These are phyloP conservation scores for Teratosphaeria viscida DNA, from an alignment of 2,329 filamentous ascomycete genomes.

Conservation along the genomic window DNA sequence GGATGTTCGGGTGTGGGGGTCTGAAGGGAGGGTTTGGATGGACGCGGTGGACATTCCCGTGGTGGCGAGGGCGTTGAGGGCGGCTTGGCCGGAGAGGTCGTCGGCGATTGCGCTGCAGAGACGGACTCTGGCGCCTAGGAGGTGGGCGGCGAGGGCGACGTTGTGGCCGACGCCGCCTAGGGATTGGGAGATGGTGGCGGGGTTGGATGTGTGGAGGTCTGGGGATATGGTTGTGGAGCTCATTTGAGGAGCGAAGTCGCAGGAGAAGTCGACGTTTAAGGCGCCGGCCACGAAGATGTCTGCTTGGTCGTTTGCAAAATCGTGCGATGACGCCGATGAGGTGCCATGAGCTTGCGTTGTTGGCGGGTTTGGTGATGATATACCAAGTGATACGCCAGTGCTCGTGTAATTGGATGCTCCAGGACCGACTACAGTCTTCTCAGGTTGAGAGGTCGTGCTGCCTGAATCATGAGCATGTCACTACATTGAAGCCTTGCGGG, in stretches of 20 bases:
- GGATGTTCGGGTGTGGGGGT: conserved; percentile 56
- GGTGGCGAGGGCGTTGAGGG: conserved; percentile 54
- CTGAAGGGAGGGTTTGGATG: conserved; percentile 39
- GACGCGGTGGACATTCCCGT: conserved; percentile 55
- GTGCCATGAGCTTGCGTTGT: background rate
- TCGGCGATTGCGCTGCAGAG: conserved; percentile 75
- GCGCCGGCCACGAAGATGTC: conserved; percentile 86
- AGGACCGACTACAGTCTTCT: conserved; percentile 6
- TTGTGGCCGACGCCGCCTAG: conserved; percentile 90
- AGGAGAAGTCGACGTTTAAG: conserved; percentile 76
- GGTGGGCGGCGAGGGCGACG: conserved; percentile 72
- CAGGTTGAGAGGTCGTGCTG: background rate
- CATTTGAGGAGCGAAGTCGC: conserved; percentile 54
- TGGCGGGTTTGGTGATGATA: conserved; percentile 1
- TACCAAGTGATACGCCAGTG: conserved; percentile 16
- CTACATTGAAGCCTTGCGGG: background rate
- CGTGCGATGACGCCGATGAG: background rate
- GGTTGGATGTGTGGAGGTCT: conserved; percentile 71
- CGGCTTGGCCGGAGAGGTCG: conserved; percentile 65
- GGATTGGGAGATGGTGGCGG: conserved; percentile 66
- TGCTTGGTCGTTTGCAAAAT: conserved; percentile 18
- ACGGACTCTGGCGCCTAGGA: conserved; percentile 53
- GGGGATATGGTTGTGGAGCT: conserved; percentile 34
- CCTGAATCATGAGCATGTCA: conserved; percentile 5
- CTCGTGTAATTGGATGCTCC: conserved; percentile 7